phyloP scores from a whole-genome alignment of 1,139 yeast species.

The Yamadazyma dendronema region DNA sequence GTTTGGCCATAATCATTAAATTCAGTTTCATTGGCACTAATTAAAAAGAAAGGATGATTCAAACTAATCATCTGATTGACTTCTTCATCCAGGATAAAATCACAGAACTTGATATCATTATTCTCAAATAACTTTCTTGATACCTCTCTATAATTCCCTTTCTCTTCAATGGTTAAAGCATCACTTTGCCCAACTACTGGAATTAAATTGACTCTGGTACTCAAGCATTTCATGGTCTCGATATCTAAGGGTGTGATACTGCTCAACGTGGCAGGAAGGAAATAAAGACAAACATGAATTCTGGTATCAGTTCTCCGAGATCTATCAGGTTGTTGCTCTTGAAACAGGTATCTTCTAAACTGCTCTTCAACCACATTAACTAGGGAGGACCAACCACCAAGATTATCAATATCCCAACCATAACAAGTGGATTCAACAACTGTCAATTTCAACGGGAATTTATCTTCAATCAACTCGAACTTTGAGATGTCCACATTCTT shows the following conservation, averaged over 20 bases:
- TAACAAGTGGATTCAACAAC: slow-evolving; percentile 41
- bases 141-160: slow-evolving; percentile 40
- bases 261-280: slow-evolving; percentile 56
- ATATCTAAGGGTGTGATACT: slow-evolving; percentile 62
- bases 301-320: slow-evolving; percentile 49
- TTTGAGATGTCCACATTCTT: slow-evolving; percentile 32
- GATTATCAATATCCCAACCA: slow-evolving; percentile 38
- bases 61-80: slow-evolving; percentile 27
- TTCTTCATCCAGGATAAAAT: slow-evolving; percentile 45
- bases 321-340: slow-evolving; percentile 73
- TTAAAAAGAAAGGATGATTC: slow-evolving; percentile 58
- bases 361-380: slow-evolving; percentile 61
- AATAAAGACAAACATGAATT: slow-evolving; percentile 76
- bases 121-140: slow-evolving; percentile 43
- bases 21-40: slow-evolving; percentile 46
- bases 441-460: slow-evolving; percentile 48
- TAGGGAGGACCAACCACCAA: slow-evolving; percentile 57
- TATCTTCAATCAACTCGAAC: slow-evolving; percentile 49
- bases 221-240: slow-evolving; percentile 63
- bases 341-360: slow-evolving; percentile 55
- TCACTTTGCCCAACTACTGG: slow-evolving; percentile 81
- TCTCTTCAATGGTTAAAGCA: slow-evolving; percentile 48
- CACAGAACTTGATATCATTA: slow-evolving; percentile 57
- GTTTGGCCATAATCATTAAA: slow-evolving; percentile 30
- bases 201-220: slow-evolving; percentile 64